A percentile compares a stretch with the other conserved stretches of the same genome.
Conservation (phyloP, 2,329 filamentous ascomycete species). For the Claviceps humidiphila region DNA sequence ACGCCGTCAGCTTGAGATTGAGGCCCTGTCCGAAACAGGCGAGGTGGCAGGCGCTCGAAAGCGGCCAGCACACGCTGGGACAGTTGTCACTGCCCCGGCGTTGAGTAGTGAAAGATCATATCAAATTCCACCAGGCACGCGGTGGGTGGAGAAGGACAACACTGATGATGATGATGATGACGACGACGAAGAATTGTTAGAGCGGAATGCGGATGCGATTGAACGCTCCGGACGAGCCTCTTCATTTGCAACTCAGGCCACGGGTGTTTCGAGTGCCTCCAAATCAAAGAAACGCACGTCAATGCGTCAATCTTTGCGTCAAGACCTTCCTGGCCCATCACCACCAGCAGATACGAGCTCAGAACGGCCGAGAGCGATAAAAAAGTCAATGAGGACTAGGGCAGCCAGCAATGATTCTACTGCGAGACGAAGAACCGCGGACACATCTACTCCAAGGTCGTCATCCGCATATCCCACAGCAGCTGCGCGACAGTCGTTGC, state of each 20-base stretch:
- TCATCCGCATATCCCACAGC: conserved; percentile 1
- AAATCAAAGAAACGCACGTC: conserved; percentile 31
- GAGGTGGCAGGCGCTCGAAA: conserved; percentile 26
- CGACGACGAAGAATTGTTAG: neutral
- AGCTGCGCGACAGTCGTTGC: conserved; percentile 14
- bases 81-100: conserved; percentile 7
- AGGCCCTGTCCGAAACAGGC: conserved; percentile 40
- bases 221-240: conserved; percentile 2
- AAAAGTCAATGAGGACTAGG: conserved; percentile 19
- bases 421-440: neutral
- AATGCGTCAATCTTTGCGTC: conserved; percentile 36
- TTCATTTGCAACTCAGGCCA: neutral
- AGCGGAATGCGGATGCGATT: neutral
- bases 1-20: conserved; percentile 46
- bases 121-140: conserved; percentile 25
- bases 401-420: neutral
- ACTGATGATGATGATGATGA: conserved; percentile 2
- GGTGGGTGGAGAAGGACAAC: conserved; percentile 13
- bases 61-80: conserved; percentile 13
- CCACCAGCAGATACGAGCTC: conserved; percentile 5
- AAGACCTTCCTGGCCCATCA: conserved; percentile 12
- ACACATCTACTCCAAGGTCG: neutral
- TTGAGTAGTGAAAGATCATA: conserved; percentile 19
- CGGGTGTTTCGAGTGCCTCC: neutral
- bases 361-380: conserved; percentile 15